Conservation (phyloP, 306 rosid genomes). For the Castanea mollissima region DNA sequence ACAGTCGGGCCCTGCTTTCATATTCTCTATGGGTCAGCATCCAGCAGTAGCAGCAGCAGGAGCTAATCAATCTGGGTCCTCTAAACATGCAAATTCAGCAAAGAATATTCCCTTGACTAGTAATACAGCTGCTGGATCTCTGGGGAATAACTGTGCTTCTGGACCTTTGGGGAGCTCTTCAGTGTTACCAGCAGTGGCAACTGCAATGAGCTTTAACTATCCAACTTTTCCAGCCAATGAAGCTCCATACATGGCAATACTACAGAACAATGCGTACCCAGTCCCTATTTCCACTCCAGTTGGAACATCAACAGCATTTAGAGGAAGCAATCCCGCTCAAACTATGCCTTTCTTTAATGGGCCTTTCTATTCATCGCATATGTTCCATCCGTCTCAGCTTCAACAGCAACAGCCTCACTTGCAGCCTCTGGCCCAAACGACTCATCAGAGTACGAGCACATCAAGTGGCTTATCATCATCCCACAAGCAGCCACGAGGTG, state of each 20-base stretch:
- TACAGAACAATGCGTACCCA: slow-evolving; percentile 55
- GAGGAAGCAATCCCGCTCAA: slow-evolving; percentile 45
- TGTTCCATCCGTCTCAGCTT: slow-evolving; percentile 53
- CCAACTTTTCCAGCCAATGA: slow-evolving; percentile 44
- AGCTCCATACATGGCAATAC: slow-evolving; percentile 45
- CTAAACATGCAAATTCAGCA: slow-evolving; percentile 27
- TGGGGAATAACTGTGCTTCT: slow-evolving; percentile 17
- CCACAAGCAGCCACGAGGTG: slow-evolving; percentile 48
- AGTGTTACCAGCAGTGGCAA: slow-evolving; percentile 43
- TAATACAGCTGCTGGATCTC: slow-evolving; percentile 41
- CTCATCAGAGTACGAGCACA: slow-evolving; percentile 34
- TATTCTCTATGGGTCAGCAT: slow-evolving; percentile 43
- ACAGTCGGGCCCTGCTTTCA: slow-evolving; percentile 50
- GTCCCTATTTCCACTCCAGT: slow-evolving; percentile 50
- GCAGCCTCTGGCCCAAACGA: slow-evolving; percentile 36
- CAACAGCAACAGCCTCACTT: slow-evolving; percentile 50
- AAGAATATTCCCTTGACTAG: slow-evolving; percentile 30
- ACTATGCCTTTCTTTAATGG: slow-evolving; percentile 46
- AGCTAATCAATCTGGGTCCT: slow-evolving; percentile 36
- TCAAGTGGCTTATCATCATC: slow-evolving; percentile 40
- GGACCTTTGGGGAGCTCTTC: slow-evolving; percentile 43
- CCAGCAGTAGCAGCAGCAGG: slow-evolving; percentile 39
- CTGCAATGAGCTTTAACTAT: slow-evolving; percentile 37
- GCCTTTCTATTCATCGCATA: slow-evolving; percentile 52
- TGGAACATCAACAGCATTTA: slow-evolving; percentile 43